Evolutionary conservation across 805 yeast genomes (phyloP), one percentile per base, ranked within the genome.

Genomic region (Candida gorgasii): DNA sequence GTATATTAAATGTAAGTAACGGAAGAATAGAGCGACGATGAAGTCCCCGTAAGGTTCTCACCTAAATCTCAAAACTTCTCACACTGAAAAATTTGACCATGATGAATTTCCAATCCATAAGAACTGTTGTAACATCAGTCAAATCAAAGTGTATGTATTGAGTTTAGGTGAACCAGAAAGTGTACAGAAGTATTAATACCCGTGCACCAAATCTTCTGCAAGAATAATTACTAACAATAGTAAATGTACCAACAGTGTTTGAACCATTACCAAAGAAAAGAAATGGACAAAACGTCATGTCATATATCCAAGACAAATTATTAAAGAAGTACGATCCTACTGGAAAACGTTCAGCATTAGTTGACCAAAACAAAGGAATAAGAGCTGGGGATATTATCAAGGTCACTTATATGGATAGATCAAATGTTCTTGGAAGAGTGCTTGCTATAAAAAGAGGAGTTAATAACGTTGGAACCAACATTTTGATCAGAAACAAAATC

Each of bases 311-410:
- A 43, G 60, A 72, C 43, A 77, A 79, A 50, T 75, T 84, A 46
- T 72, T 75, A 35, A 62, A 65, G 24, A 76, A 72, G 50, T 76
- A 85, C 47, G 98, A 90, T 59, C 84, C 89, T 13, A 67, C 76
- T 3, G 93, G 92, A 4, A 50, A 60, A 42, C 59, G 69, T 49
- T 51, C 63, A 38, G 61, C 63, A 2, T 49, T 67, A 42, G 50
- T 64, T 26, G 62, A 67, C 46, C 55, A 53, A 30, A 44, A 42
- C 18, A 46, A 42, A n/a, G 54, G 76, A 6, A 67, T 90, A 22
- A 75, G 87, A 43, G 77, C 95, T 0, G 97, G 96, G 11, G 97
- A 90, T 59, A 73, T 88, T 20, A 80, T 90, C 28, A 79, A 86
- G 48, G 84, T 90, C 3, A 78, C 80, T 23, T 89, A 86, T 59